phyloP scores from a whole-genome alignment of 768 basidiomycete genomes.

The Lactifluus subvellereus region DNA sequence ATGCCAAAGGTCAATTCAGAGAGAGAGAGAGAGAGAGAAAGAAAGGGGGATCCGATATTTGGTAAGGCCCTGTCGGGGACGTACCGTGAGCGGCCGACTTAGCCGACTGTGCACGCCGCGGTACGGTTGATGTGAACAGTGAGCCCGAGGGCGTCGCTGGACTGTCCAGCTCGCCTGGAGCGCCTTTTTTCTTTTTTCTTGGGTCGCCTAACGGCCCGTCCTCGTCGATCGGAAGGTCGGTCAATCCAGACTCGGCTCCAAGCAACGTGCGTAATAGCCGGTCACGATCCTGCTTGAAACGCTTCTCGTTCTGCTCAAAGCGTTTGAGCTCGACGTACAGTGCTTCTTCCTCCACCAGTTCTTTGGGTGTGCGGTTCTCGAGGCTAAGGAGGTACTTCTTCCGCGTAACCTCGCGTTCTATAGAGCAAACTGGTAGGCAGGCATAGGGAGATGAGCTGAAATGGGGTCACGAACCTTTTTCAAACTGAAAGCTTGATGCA shows the following conservation, averaged over 20 bases:
- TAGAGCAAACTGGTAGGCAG: neutral
- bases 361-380: constrained; percentile 82
- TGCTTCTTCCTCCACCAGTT: constrained; percentile 93
- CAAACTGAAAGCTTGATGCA: constrained; percentile 72
- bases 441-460: neutral
- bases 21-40: neutral
- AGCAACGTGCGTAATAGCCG: constrained; percentile 77
- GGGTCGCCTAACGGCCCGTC: constrained; percentile 49
- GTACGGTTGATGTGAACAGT: constrained; percentile 14
- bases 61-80: neutral
- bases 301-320: constrained; percentile 88
- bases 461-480: constrained; percentile 59
- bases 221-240: constrained; percentile 62
- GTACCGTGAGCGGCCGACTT: constrained; percentile 59
- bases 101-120: constrained; percentile 38
- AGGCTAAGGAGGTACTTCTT: constrained; percentile 84
- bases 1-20: constrained; percentile 16
- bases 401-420: constrained; percentile 82
- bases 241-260: constrained; percentile 82
- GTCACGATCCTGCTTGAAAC: constrained; percentile 84
- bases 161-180: constrained; percentile 35
- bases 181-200: constrained; percentile 51
- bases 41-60: too few relatives aligned
- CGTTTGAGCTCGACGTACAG: constrained; percentile 90
- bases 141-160: constrained; percentile 43